Base-by-base conservation (phyloP, 208 protist species). In the Hexamita inflata region DNA sequence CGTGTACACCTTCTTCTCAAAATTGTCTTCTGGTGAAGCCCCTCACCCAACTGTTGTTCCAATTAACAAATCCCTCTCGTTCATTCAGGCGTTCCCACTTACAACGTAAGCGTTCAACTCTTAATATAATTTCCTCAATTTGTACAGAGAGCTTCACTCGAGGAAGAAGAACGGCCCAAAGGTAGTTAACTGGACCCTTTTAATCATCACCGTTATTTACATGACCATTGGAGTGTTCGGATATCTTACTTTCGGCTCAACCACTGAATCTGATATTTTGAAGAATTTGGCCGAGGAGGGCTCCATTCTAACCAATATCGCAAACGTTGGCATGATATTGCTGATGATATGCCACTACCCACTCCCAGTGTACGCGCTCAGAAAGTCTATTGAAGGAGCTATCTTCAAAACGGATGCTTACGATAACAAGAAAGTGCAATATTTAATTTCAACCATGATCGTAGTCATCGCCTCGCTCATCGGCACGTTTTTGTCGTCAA, bases 91-190 rank as follows among this genome's bases (percentile, higher is more conserved):
- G 24, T 58, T 74, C 26, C 66, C 66, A n/a, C 66, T 74, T 42
- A n/a, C 40, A 9, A 58, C 40, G 13, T n/a, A 15, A n/a, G 35
- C 66, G 15, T 74, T 74, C 41, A 45, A 26, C 26, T 11, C 29
- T 32, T 30, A 74, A 13, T 74, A 74, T 32, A 74, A 74, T 58
- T 28, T 19, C 41, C 42, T 74, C 19, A 74, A 74, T 30, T 42
- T 74, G 15, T 74, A 74, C 38, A 28, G 28, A n/a, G 66, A 74
- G 66, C 66, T 74, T 29, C 11, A 57, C n/a, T 15, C 11, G 11
- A 19, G 66, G 30, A 34, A 9, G 24, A 32, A 45, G 29, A 74
- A 57, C 24, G 19, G 42, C n/a, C 19, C 38, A n/a, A 42, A 57
- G 29, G 38, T 74, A 29, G 66, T 74, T 13, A 57, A 42, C 15